These are phyloP conservation scores for Inonotus obliquus DNA, from an alignment of 1,284 basidiomycete species.

Conservation along the genomic window DNA sequence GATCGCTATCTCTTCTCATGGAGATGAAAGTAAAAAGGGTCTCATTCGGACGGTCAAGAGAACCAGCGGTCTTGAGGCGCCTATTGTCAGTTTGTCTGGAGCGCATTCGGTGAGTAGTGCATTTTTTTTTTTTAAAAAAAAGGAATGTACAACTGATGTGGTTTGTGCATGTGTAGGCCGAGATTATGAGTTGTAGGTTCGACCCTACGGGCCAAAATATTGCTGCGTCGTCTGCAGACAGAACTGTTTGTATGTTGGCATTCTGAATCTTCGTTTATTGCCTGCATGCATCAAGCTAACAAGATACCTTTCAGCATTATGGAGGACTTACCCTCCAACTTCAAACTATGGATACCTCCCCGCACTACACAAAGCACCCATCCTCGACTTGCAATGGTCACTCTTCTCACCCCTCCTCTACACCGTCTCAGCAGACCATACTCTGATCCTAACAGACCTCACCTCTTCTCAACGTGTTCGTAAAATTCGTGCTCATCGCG, in stretches of 20 bases:
- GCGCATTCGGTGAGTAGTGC: constrained; percentile 59
- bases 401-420: constrained; percentile 67
- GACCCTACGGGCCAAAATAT: constrained; percentile 80
- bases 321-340: constrained; percentile 78
- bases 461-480: constrained; percentile 72
- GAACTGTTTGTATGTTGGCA: constrained; percentile 63
- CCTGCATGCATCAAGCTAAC: constrained; percentile 2
- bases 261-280: not conserved
- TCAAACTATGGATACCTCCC: constrained; percentile 76
- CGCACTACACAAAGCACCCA: constrained; percentile 73
- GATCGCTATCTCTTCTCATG: constrained; percentile 68
- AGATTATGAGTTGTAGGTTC: constrained; percentile 76
- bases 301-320: constrained; percentile 48
- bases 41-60: constrained; percentile 74
- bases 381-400: constrained; percentile 80
- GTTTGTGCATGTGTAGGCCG: constrained; percentile 41
- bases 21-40: constrained; percentile 66
- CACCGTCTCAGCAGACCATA: constrained; percentile 82
- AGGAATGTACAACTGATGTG: not conserved
- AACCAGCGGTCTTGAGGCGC: constrained; percentile 74
- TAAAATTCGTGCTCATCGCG: constrained; percentile 79
- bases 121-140: constrained; percentile 7
- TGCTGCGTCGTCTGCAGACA: constrained; percentile 77
- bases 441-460: constrained; percentile 68
- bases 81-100: constrained; percentile 74